phyloP scores from a whole-genome alignment of 805 yeast genomes.

The Blastobotrys parvus region DNA sequence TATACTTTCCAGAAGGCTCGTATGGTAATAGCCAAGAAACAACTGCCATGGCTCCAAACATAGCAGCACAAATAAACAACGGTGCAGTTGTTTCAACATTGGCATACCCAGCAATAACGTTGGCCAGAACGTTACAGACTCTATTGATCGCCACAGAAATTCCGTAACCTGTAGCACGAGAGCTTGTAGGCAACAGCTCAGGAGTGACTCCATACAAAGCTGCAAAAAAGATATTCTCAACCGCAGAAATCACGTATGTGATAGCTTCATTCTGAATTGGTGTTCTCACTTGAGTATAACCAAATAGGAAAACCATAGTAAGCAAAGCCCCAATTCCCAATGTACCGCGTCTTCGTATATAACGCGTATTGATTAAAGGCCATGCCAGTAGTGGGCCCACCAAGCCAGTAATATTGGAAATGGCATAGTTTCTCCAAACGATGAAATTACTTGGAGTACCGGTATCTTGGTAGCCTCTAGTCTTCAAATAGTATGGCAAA shows the following conservation, averaged over 20 bases:
- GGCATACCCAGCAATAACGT: slow-evolving; percentile 40
- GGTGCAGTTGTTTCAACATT: slow-evolving; percentile 40
- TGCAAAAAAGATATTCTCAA: slow-evolving; percentile 29
- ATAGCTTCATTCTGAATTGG: slow-evolving; percentile 44
- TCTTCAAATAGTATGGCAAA: slow-evolving; percentile 43
- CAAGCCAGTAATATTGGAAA: slow-evolving; percentile 40
- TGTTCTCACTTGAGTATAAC: slow-evolving; percentile 54
- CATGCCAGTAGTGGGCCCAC: slow-evolving; percentile 47
- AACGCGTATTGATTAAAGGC: slow-evolving; percentile 16
- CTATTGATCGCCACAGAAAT: slow-evolving; percentile 40
- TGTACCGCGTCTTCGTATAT: slow-evolving; percentile 49
- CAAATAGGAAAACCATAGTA: slow-evolving; percentile 51
- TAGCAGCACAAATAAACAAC: slow-evolving; percentile 39
- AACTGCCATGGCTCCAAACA: slow-evolving; percentile 38
- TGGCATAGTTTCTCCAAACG: slow-evolving; percentile 28
- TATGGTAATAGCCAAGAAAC: slow-evolving; percentile 41
- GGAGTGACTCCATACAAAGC: slow-evolving; percentile 44
- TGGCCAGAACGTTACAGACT: slow-evolving; percentile 39
- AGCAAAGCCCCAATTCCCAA: slow-evolving; percentile 43
- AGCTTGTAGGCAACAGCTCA: slow-evolving; percentile 33
- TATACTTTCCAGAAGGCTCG: no score
- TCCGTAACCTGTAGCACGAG: slow-evolving; percentile 40
- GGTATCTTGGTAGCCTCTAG: slow-evolving; percentile 42
- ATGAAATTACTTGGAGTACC: no score
- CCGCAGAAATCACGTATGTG: slow-evolving; percentile 27